Evolutionary conservation across 495 filamentous ascomycete species (phyloP).

Genomic region (Penicillium parvum): DNA sequence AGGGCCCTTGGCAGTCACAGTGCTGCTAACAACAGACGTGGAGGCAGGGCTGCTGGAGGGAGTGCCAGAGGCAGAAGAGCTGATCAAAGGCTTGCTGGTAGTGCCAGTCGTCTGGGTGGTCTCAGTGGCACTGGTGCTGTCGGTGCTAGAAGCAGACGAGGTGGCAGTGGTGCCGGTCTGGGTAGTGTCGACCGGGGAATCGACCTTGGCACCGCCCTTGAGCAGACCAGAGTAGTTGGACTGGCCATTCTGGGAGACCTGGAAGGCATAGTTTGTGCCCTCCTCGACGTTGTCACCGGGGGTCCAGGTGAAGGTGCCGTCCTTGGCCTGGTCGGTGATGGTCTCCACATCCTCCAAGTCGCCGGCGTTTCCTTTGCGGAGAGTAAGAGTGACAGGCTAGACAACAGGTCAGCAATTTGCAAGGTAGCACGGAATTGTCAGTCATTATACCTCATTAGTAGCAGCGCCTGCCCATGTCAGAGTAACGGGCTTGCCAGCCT

Average conservation of each 20-base stretch:
- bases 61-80: slow-evolving; percentile 2
- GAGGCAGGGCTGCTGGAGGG: slow-evolving; percentile 15
- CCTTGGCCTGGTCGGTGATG: slow-evolving; percentile 33
- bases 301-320: slow-evolving; percentile 40
- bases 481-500: slow-evolving; percentile 36
- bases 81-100: neutral
- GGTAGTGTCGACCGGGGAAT: slow-evolving; percentile 4
- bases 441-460: slow-evolving; percentile 13
- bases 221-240: slow-evolving; percentile 47
- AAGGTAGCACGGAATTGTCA: neutral
- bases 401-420: neutral
- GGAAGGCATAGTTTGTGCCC: slow-evolving; percentile 42
- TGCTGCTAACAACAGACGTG: slow-evolving; percentile 3
- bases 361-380: slow-evolving; percentile 38
- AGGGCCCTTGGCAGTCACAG: slow-evolving; percentile 3
- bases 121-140: neutral
- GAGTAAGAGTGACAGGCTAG: slow-evolving; percentile 40
- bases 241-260: slow-evolving; percentile 39
- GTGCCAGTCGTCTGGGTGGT: neutral
- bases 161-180: slow-evolving; percentile 9
- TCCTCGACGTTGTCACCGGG: slow-evolving; percentile 33
- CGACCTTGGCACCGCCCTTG: slow-evolving; percentile 20
- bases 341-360: slow-evolving; percentile 39
- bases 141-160: neutral
- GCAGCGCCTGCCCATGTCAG: slow-evolving; percentile 40